phyloP scores from a whole-genome alignment of 2,329 filamentous ascomycete species.

The Aspergillus costaricaensis region DNA sequence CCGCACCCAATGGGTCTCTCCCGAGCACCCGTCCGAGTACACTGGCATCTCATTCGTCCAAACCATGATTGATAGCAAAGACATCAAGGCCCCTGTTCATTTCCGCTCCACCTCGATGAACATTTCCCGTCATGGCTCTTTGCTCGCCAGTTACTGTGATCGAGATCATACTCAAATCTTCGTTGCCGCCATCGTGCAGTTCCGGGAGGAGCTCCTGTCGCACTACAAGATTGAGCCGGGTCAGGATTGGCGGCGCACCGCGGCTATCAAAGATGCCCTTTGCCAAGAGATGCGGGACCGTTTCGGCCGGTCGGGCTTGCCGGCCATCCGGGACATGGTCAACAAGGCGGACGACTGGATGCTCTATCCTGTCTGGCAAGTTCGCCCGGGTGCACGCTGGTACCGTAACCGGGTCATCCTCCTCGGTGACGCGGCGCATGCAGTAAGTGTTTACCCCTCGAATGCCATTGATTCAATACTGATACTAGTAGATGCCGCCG shows the following conservation, averaged over 20 bases:
- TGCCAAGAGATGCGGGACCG: constrained; percentile 39
- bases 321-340: constrained; percentile 42
- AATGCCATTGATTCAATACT: constrained; percentile 1
- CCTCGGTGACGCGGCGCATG: constrained; percentile 51
- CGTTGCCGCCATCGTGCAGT: constrained; percentile 39
- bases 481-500: constrained; percentile 46
- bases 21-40: constrained; percentile 38
- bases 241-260: constrained; percentile 38
- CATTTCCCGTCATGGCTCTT: constrained; percentile 35
- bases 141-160: constrained; percentile 41
- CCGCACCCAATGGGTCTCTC: constrained; percentile 38
- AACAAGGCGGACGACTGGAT: constrained; percentile 40
- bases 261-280: constrained; percentile 38
- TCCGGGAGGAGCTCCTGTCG: constrained; percentile 29
- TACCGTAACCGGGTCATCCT: constrained; percentile 43
- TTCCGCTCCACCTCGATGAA: constrained; percentile 45
- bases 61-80: constrained; percentile 31
- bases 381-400: constrained; percentile 44
- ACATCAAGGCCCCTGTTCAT: constrained; percentile 28
- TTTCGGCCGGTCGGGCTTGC: constrained; percentile 39
- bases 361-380: constrained; percentile 49
- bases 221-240: constrained; percentile 25
- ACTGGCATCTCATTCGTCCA: constrained; percentile 44
- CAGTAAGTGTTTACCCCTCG: constrained; percentile 33
- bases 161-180: constrained; percentile 37